phyloP scores from a whole-genome alignment of 2,329 filamentous ascomycete genomes.

The Ophiostoma sp. region DNA sequence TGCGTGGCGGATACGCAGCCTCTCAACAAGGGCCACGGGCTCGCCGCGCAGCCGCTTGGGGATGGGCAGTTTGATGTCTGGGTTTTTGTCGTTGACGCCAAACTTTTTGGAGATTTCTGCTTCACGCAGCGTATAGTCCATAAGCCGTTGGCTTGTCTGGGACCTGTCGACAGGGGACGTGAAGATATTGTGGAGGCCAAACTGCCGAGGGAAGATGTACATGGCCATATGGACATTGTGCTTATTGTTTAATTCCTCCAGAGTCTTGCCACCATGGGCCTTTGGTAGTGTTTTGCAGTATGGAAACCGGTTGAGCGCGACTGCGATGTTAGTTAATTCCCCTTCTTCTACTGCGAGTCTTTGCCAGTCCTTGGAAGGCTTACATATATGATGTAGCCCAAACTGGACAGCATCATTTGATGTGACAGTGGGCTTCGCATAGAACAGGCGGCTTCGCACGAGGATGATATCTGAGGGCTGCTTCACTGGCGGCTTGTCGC shows the following conservation, averaged over 20 bases:
- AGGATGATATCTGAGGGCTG: conserved; percentile 55
- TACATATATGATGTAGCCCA: not conserved
- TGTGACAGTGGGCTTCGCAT: conserved; percentile 69
- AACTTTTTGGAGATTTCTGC: conserved; percentile 60
- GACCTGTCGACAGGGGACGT: conserved; percentile 58
- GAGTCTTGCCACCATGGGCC: conserved; percentile 72
- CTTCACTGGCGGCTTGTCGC: not conserved
- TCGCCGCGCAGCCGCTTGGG: conserved; percentile 66
- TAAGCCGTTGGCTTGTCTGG: conserved; percentile 59
- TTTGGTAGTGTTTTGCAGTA: conserved; percentile 40
- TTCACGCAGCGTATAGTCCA: conserved; percentile 82
- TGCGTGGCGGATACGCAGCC: conserved; percentile 64
- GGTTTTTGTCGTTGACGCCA: conserved; percentile 28
- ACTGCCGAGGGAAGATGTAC: conserved; percentile 90
- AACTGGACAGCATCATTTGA: conserved; percentile 44
- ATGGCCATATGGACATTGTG: conserved; percentile 72
- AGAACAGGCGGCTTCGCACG: conserved; percentile 78
- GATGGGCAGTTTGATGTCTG: conserved; percentile 34
- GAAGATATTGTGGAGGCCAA: conserved; percentile 88
- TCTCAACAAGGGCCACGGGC: conserved; percentile 54
- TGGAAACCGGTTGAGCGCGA: conserved; percentile 4
- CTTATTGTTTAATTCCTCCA: not conserved
- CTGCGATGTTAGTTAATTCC: not conserved
- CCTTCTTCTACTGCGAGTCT: not conserved
- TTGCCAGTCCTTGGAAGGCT: not conserved